Percentiles rank a stretch among this genome's conserved stretches.
phyloP scores from a whole-genome alignment of 208 protist species.

The Trypanosoma lewisi region DNA sequence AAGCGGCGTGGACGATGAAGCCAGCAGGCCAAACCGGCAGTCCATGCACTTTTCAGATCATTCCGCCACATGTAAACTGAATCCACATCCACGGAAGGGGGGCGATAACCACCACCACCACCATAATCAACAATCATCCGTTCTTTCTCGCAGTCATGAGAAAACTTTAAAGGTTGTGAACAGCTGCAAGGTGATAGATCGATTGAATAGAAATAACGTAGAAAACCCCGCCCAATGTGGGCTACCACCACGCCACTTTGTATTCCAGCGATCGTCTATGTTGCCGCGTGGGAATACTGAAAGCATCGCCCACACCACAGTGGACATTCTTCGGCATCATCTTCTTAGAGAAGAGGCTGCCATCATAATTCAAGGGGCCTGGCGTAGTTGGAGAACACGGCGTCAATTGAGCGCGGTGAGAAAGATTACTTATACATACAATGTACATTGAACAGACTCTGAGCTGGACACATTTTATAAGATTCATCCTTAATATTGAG shows the following conservation, averaged over 20 bases:
- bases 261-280: background rate
- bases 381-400: slow-evolving; percentile 23
- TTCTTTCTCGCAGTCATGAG: background rate
- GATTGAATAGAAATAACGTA: background rate
- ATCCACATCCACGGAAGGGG: background rate
- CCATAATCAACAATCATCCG: too few relatives aligned
- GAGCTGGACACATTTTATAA: too few relatives aligned
- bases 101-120: background rate
- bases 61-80: background rate
- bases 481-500: too few relatives aligned
- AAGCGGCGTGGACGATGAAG: background rate
- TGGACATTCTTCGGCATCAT: slow-evolving; percentile 20
- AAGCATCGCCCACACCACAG: background rate
- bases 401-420: slow-evolving; percentile 7
- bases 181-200: background rate
- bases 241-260: background rate
- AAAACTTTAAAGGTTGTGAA: background rate
- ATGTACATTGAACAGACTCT: too few relatives aligned
- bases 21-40: background rate
- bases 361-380: slow-evolving; percentile 52
- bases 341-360: slow-evolving; percentile 56
- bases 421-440: slow-evolving; percentile 7
- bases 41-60: background rate
- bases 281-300: background rate
- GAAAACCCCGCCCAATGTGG: too few relatives aligned